Base-by-base conservation (phyloP, 495 filamentous ascomycete species). In the Lineolata rhizophorae region DNA sequence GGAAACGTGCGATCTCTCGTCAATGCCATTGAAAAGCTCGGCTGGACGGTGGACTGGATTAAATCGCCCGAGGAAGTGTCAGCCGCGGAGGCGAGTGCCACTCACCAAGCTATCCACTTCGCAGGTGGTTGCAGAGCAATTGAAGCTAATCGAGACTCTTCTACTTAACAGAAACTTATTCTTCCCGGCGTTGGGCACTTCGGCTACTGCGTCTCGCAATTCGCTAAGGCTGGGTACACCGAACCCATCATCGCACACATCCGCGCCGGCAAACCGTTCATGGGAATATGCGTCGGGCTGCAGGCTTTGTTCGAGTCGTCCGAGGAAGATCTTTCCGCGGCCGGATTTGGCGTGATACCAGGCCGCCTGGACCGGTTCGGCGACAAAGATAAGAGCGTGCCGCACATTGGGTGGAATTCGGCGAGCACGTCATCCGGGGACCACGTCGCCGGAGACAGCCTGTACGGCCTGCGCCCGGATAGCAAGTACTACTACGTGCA, bases 401-500 rank as follows among this genome's bases (percentile, higher is more conserved):
- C 87, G 18, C 90, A 95, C 48, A 97, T 97, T 45, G 87, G 87
- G 10, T 97, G 87, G 87, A 97, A 97, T 47, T 82, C 71, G 19
- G 87, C 87, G 25, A 65, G 62, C 36, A 61, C 65, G 5, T 55
- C 51, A 20, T 52, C 51, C 0, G 53, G 50, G 18, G 55, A 51
- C 20, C 14, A 37, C 5, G 56, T 58, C 20, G 57, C 60, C 22
- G 43, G 47, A 15, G 44, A 58, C 37, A 65, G 55, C 29, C 59
- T 94, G 21, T 93, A 78, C 48, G 84, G 76, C 26, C 51, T 97
- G 30, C 50, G 62, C 27, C 69, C 77, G 3, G 57, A 57, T 41
- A 91, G 79, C 51, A 94, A 95, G 50, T 97, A 95, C 60, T 97
- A 97, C 50, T 97, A 95, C 44, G 83, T 97, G 20, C 87, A 97